Percentiles rank a stretch among this genome's conserved stretches.
Evolutionary conservation across 1,284 basidiomycete species (phyloP).

Genomic region (Malassezia arunalokei): DNA sequence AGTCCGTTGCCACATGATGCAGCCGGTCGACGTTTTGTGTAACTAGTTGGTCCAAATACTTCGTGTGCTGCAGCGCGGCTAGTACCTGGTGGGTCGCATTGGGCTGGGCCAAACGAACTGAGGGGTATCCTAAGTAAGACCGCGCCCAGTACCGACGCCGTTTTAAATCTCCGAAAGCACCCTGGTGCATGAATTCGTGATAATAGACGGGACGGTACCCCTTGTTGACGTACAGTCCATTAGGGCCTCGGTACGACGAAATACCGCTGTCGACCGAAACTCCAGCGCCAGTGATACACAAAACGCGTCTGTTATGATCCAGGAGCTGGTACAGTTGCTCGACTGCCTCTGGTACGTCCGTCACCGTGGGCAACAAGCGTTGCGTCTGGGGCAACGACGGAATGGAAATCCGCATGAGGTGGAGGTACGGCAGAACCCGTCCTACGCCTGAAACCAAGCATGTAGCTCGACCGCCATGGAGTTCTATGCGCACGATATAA

Average conservation of each 20-base stretch:
- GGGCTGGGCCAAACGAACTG: slow-evolving; percentile 33
- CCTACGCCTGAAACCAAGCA: too few species aligned
- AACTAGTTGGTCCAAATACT: slow-evolving; percentile 23
- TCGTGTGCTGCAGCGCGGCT: slow-evolving; percentile 35
- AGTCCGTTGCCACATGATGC: slow-evolving; percentile 36
- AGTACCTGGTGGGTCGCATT: slow-evolving; percentile 40
- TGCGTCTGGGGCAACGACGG: slow-evolving; percentile 32
- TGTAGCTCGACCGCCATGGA: too few species aligned
- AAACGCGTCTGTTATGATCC: slow-evolving; percentile 16
- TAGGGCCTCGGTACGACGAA: slow-evolving; percentile 40
- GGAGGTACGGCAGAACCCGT: too few species aligned
- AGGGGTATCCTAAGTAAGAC: slow-evolving; percentile 41
- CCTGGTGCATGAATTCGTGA: slow-evolving; percentile 35
- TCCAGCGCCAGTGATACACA: slow-evolving; percentile 39
- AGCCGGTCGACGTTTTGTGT: slow-evolving; percentile 42
- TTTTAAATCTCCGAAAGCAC: slow-evolving; percentile 23
- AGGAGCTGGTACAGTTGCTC: slow-evolving; percentile 25
- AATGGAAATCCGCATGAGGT: slow-evolving; percentile 38
- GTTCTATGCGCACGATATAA: too few species aligned
- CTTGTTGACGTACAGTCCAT: slow-evolving; percentile 40
- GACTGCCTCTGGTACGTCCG: slow-evolving; percentile 21
- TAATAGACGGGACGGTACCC: slow-evolving; percentile 44
- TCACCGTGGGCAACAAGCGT: slow-evolving; percentile 16
- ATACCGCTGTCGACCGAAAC: slow-evolving; percentile 44
- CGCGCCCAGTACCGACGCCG: slow-evolving; percentile 42